phyloP scores from a whole-genome alignment of 2,329 filamentous ascomycete genomes.

The Fragosphaeria purpurea region DNA sequence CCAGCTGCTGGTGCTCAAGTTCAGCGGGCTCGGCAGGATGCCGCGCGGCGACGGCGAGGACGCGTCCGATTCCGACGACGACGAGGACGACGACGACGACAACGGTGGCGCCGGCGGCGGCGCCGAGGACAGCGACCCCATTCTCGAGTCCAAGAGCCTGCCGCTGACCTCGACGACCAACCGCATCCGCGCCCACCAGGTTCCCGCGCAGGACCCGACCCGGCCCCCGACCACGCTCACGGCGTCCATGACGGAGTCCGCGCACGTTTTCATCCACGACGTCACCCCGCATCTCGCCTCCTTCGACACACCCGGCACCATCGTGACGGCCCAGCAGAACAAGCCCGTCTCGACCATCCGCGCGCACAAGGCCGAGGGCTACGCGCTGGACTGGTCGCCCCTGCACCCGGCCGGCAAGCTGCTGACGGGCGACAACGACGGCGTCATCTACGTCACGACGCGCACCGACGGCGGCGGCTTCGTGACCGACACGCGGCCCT shows the following conservation, averaged over 20 bases:
- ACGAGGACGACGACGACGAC: slow-evolving; percentile 47
- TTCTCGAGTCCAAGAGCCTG: slow-evolving; percentile 86
- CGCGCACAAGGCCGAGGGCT: slow-evolving; percentile 88
- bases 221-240: slow-evolving; percentile 72
- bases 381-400: slow-evolving; percentile 94
- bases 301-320: slow-evolving; percentile 80
- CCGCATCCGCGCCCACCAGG: slow-evolving; percentile 80
- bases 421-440: slow-evolving; percentile 82
- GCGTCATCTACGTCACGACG: slow-evolving; percentile 80
- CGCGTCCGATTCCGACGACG: slow-evolving; percentile 55
- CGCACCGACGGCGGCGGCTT: slow-evolving; percentile 81
- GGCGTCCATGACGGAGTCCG: slow-evolving; percentile 85
- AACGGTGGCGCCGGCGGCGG: slow-evolving; percentile 62
- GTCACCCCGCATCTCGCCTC: slow-evolving; percentile 79
- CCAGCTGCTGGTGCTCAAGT: slow-evolving; percentile 89
- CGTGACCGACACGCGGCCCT: slow-evolving; percentile 74
- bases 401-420: slow-evolving; percentile 72
- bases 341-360: slow-evolving; percentile 81
- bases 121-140: slow-evolving; percentile 72
- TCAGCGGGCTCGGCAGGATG: slow-evolving; percentile 85
- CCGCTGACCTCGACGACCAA: slow-evolving; percentile 83
- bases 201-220: slow-evolving; percentile 57
- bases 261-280: slow-evolving; percentile 85
- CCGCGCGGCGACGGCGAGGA: slow-evolving; percentile 45
- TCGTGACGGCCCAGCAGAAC: slow-evolving; percentile 71